Conservation (phyloP, 1,284 basidiomycete genomes). For the Microbotryum silenes-acaulis region DNA sequence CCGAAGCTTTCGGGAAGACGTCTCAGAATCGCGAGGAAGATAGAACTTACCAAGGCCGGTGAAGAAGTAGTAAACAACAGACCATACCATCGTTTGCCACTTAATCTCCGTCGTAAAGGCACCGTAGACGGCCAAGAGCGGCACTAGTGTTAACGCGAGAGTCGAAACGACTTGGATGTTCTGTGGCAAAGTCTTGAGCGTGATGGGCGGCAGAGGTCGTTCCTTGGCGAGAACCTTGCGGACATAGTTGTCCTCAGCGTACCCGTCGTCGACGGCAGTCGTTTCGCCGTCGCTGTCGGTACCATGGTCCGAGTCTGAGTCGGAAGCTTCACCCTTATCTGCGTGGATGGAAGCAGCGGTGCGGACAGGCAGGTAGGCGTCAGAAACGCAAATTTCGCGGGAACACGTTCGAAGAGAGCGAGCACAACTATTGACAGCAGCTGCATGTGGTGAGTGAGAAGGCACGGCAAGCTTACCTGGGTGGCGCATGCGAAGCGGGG, state of each 20-base stretch:
- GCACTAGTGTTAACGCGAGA: constrained; percentile 64
- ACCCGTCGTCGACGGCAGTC: constrained; percentile 42
- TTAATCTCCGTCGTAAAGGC: constrained; percentile 54
- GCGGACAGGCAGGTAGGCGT: too few relatives aligned
- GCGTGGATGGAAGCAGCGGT: neutral
- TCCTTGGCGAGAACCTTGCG: constrained; percentile 67
- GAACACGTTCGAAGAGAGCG: too few relatives aligned
- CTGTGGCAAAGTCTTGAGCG: constrained; percentile 55
- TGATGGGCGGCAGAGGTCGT: constrained; percentile 66
- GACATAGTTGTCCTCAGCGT: constrained; percentile 85
- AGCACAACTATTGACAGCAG: too few relatives aligned
- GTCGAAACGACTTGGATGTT: constrained; percentile 73
- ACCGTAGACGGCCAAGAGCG: constrained; percentile 62
- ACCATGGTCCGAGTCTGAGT: constrained; percentile 26
- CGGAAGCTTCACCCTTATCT: constrained; percentile 1
- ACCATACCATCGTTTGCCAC: constrained; percentile 63
- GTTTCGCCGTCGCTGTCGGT: constrained; percentile 33
- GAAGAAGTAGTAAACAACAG: constrained; percentile 55
- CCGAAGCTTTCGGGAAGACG: constrained; percentile 41
- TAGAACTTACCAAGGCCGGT: constrained; percentile 56
- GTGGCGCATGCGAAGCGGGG: too few relatives aligned
- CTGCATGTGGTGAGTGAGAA: too few relatives aligned
- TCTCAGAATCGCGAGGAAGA: neutral
- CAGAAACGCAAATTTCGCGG: too few relatives aligned
- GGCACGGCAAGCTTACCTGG: too few relatives aligned